Percentiles rank a stretch among this genome's conserved stretches.
These are phyloP conservation scores for Allomyces macrogynus DNA, from an alignment of 192 early-diverging fungal genomes.

Conservation along the genomic window DNA sequence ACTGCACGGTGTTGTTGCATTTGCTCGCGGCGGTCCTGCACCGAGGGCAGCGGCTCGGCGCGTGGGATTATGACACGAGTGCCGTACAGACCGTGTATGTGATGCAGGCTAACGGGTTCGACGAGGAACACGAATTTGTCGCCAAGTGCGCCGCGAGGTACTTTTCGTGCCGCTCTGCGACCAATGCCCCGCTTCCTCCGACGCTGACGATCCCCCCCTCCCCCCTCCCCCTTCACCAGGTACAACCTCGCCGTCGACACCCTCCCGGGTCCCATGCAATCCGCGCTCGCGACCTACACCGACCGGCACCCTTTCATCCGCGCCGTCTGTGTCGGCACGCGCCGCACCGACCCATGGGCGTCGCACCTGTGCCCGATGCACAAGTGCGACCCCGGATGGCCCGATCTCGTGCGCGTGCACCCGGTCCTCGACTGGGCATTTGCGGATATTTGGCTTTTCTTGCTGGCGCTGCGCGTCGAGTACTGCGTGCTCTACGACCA, in stretches of 20 bases:
- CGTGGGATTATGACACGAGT: background rate
- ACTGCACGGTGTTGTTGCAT: slow-evolving; percentile 82
- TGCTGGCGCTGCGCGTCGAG: slow-evolving; percentile 36
- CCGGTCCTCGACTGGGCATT: slow-evolving; percentile 84
- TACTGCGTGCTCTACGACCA: slow-evolving; percentile 81
- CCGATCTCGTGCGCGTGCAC: slow-evolving; percentile 70
- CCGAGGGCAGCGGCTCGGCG: slow-evolving; percentile 3
- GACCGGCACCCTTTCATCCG: background rate
- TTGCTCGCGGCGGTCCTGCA: slow-evolving; percentile 46
- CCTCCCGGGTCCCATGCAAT: slow-evolving; percentile 1
- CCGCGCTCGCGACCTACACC: slow-evolving; percentile 1
- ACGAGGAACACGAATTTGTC: background rate
- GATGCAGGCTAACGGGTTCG: background rate
- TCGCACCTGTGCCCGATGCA: slow-evolving; percentile 5
- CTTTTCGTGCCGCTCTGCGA: no score
- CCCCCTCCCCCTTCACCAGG: no score
- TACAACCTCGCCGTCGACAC: no score
- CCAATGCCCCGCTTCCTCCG: no score
- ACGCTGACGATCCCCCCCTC: no score
- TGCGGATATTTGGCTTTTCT: slow-evolving; percentile 60
- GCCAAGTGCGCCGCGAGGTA: background rate
- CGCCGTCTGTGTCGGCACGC: slow-evolving; percentile 10
- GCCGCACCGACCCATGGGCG: slow-evolving; percentile 21
- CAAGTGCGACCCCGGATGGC: slow-evolving; percentile 75
- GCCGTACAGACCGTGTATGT: background rate